Evolutionary conservation across 176 grass and related monocot species (phyloP), one percentile per base, ranked within the genome.

Genomic region (Hordeum marinum): DNA sequence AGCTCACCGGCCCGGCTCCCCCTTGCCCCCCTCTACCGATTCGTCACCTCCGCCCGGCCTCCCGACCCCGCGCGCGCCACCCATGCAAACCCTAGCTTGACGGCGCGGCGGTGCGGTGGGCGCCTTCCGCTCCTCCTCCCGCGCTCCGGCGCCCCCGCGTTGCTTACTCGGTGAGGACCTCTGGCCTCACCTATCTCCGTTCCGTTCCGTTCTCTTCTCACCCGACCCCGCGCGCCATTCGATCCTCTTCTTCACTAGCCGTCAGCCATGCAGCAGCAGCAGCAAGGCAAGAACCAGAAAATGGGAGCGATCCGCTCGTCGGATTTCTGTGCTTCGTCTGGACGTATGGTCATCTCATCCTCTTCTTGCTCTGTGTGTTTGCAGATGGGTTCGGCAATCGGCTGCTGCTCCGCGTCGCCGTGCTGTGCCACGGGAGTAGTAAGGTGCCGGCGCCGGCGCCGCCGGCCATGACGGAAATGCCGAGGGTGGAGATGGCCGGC

Each of bases 371-470:
- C 7, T 46, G 57, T 26, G 63, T n/a, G n/a, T 12, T 4, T 4
- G 70, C 76, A 85, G 85, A 90, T 78, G 87, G 85, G 18, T 14
- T 84, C 4, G 34, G 23, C 58, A 72, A 1, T 73, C n/a, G n/a
- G 63, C 37, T 90, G 12, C 82, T 85, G 11, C 82, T 85, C 82
- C 74, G 88, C 39, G 60, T 79, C 13, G 75, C 64, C 3, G 91
- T 60, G 45, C 66, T 88, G 68, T 88, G 54, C 54, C 54, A 57
- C 1, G 54, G 54, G 54, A 57, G 54, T 21, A 21, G 0, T 0
- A n/a, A 8, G 36, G 17, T 0, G 54, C 11, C 1, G 20, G 39
- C 39, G 73, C 14, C 83, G 63, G 79, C 50, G 54, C 15, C 48
- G 0, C 25, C 68, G 9, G 85, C 50, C 75, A 39, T 84, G 36